Conservation (phyloP, 2,329 filamentous ascomycete genomes). For the Aspergillus spinulosporus region DNA sequence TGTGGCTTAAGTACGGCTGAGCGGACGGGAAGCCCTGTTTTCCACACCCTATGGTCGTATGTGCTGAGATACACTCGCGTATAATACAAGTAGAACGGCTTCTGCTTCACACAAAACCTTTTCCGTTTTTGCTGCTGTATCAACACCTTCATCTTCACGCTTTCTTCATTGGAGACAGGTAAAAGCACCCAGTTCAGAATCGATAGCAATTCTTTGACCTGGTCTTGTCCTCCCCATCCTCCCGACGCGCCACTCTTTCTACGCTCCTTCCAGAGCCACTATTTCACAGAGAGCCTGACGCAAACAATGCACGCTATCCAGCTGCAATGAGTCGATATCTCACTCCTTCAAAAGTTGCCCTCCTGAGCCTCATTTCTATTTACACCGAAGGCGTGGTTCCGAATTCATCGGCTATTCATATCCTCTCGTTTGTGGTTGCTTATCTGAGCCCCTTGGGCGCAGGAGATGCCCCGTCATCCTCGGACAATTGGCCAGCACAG, state of each 20-base stretch:
- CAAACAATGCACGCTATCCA: constrained; percentile 7
- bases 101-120: too few relatives aligned
- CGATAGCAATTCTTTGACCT: too few relatives aligned
- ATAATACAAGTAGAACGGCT: too few relatives aligned
- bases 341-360: constrained; percentile 82
- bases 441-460: constrained; percentile 58
- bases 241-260: neutral
- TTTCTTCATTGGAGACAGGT: too few relatives aligned
- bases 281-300: neutral
- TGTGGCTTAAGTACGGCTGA: too few relatives aligned
- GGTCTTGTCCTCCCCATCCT: neutral
- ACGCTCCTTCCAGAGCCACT: neutral
- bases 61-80: too few relatives aligned
- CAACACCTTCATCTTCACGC: too few relatives aligned
- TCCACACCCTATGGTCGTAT: too few relatives aligned
- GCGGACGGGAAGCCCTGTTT: too few relatives aligned
- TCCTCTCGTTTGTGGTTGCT: constrained; percentile 76
- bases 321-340: constrained; percentile 72
- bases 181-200: too few relatives aligned
- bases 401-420: constrained; percentile 67
- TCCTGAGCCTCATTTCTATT: constrained; percentile 76
- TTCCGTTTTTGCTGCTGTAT: too few relatives aligned
- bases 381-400: constrained; percentile 74
- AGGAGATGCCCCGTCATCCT: constrained; percentile 24
- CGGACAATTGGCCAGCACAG: constrained; percentile 30